Conservation (phyloP, 2,329 filamentous ascomycete genomes). For the Fusarium sp. region DNA sequence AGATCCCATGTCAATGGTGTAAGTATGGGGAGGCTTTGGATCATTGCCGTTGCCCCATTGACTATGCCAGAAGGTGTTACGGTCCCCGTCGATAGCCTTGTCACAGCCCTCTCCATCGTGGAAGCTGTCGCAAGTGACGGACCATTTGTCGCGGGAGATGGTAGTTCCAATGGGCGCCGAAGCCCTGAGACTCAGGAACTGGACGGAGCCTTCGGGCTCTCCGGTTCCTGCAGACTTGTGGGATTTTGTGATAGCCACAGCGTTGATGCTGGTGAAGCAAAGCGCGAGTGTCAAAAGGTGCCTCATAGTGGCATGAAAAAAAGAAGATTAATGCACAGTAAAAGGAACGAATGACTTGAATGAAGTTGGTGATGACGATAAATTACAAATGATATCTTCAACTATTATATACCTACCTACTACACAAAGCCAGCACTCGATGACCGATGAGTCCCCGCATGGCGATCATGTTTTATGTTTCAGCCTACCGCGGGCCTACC, state of each 20-base stretch:
- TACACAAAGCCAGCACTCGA: not conserved
- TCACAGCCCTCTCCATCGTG: conserved; percentile 19
- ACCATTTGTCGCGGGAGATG: conserved; percentile 22
- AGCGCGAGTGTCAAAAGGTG: not conserved
- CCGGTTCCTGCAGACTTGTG: not conserved
- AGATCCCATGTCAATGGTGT: conserved; percentile 25
- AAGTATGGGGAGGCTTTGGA: conserved; percentile 15
- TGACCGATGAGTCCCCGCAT: not conserved
- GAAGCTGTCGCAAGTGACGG: conserved; percentile 25
- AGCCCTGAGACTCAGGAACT: not conserved
- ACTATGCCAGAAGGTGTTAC: conserved; percentile 27
- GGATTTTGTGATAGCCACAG: not conserved
- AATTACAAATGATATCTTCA: not conserved
- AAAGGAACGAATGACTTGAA: not conserved
- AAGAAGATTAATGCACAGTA: not conserved
- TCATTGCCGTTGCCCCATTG: not conserved
- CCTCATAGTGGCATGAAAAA: not conserved
- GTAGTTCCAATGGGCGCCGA: conserved; percentile 1
- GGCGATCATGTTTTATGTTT: not conserved
- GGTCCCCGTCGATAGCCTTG: conserved; percentile 28
- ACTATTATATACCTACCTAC: not conserved
- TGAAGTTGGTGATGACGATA: not conserved
- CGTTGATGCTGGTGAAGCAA: not conserved
- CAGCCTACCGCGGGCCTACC: not conserved
- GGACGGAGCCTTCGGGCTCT: not conserved